Percentiles rank a stretch among this genome's conserved stretches.
phyloP scores from a whole-genome alignment of 192 early-diverging fungal genomes.

The Geranomyces variabilis region DNA sequence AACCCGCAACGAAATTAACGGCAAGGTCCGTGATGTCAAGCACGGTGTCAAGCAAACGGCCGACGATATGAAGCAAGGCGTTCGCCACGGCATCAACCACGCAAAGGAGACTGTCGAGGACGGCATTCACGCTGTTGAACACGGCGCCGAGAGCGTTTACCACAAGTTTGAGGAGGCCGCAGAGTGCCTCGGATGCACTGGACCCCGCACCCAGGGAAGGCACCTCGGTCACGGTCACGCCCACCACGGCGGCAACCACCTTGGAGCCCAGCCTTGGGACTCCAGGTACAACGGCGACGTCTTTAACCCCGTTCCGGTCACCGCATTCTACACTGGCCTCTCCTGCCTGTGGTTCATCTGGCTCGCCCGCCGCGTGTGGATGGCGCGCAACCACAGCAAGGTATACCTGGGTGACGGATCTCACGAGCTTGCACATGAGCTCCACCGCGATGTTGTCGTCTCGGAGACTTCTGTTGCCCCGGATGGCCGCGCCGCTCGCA shows the following conservation, averaged over 20 bases:
- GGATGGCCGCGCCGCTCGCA: constrained; percentile 18
- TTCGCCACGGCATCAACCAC: constrained; percentile 6
- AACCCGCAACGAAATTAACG: constrained; percentile 23
- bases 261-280: neutral
- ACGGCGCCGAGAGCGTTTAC: constrained; percentile 21
- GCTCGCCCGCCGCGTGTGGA: constrained; percentile 41
- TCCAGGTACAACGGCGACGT: neutral
- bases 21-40: constrained; percentile 16
- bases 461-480: constrained; percentile 13
- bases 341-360: constrained; percentile 42
- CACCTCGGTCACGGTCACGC: neutral
- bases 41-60: constrained; percentile 26
- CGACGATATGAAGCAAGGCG: constrained; percentile 21
- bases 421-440: constrained; percentile 28
- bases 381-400: constrained; percentile 30
- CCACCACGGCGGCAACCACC: neutral
- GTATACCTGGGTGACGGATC: constrained; percentile 46
- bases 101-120: constrained; percentile 22
- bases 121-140: constrained; percentile 20
- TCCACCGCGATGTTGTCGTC: constrained; percentile 35
- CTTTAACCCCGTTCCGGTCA: constrained; percentile 38
- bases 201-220: constrained; percentile 2
- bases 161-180: constrained; percentile 31
- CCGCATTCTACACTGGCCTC: constrained; percentile 42
- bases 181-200: constrained; percentile 31